These are phyloP conservation scores for Cicer judaicum DNA, from an alignment of 306 rosid species.

Conservation along the genomic window DNA sequence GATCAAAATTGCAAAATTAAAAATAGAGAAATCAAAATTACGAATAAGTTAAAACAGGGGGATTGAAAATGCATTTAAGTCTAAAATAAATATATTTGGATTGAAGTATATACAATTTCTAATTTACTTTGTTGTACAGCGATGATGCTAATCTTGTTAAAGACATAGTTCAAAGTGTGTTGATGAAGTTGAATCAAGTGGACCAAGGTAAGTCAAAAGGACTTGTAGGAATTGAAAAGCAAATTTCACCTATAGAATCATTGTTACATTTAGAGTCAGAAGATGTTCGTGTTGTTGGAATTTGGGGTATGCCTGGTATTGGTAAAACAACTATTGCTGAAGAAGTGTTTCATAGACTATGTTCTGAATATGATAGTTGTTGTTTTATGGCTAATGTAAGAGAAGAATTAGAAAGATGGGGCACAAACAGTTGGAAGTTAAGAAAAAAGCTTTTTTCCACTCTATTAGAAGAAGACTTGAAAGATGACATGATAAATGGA, in stretches of 20 bases:
- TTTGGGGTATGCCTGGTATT: conserved; percentile 42
- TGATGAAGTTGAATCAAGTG: background rate
- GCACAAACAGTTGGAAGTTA: conserved; percentile 7
- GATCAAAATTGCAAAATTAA: too few species aligned
- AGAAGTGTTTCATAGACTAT: background rate
- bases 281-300: conserved; percentile 32
- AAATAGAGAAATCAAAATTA: too few species aligned
- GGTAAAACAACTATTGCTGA: conserved; percentile 41
- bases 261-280: background rate
- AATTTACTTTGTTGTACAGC: background rate
- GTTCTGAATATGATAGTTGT: conserved; percentile 17
- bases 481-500: conserved; percentile 5
- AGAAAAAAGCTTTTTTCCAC: conserved; percentile 12
- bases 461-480: conserved; percentile 10
- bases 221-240: conserved; percentile 37
- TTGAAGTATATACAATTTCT: background rate
- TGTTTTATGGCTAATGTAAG: conserved; percentile 22
- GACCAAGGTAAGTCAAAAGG: background rate
- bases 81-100: background rate
- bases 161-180: conserved; percentile 13
- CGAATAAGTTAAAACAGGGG: too few species aligned
- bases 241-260: conserved; percentile 31
- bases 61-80: too few species aligned
- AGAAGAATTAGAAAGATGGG: conserved; percentile 7
- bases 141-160: conserved; percentile 29